phyloP scores from a whole-genome alignment of 768 basidiomycete genomes.

The Boletus rubropictus region DNA sequence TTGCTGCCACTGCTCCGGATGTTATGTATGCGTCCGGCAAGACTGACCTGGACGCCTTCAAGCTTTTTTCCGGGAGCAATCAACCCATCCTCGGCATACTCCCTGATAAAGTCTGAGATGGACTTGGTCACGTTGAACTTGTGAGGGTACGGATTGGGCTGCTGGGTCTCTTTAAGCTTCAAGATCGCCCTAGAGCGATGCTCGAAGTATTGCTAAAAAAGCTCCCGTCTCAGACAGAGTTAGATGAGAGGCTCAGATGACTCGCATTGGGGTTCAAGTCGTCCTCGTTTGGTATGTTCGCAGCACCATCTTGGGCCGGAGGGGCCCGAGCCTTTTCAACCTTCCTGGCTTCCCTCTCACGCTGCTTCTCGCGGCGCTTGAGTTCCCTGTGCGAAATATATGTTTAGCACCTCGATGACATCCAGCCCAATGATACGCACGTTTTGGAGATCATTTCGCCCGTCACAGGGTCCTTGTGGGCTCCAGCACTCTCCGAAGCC shows the following conservation, averaged over 20 bases:
- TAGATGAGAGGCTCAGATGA: conserved; percentile 8
- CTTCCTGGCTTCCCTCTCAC: conserved; percentile 68
- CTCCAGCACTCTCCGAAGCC: conserved; percentile 33
- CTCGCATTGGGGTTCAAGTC: conserved; percentile 89
- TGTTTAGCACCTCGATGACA: conserved; percentile 19
- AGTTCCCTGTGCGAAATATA: conserved; percentile 60
- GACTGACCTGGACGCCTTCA: conserved; percentile 48
- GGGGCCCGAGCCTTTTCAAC: conserved; percentile 61
- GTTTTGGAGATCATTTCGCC: conserved; percentile 97
- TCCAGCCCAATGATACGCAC: conserved; percentile 42
- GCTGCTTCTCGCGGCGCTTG: conserved; percentile 87
- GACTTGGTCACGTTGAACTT: conserved; percentile 90
- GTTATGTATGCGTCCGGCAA: conserved; percentile 90
- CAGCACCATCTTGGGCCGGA: conserved; percentile 31
- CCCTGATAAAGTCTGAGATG: conserved; percentile 63
- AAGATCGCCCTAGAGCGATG: conserved; percentile 84
- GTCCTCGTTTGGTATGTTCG: conserved; percentile 55
- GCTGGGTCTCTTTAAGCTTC: conserved; percentile 74
- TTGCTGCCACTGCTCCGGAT: conserved; percentile 79
- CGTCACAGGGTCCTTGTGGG: conserved; percentile 77
- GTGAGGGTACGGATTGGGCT: conserved; percentile 96
- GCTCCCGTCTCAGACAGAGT: not conserved
- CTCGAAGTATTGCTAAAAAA: conserved; percentile 89
- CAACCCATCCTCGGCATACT: conserved; percentile 69
- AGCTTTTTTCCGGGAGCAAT: conserved; percentile 64